Conservation (phyloP, 2,329 filamentous ascomycete species). For the Ascochyta clinopodiicola region DNA sequence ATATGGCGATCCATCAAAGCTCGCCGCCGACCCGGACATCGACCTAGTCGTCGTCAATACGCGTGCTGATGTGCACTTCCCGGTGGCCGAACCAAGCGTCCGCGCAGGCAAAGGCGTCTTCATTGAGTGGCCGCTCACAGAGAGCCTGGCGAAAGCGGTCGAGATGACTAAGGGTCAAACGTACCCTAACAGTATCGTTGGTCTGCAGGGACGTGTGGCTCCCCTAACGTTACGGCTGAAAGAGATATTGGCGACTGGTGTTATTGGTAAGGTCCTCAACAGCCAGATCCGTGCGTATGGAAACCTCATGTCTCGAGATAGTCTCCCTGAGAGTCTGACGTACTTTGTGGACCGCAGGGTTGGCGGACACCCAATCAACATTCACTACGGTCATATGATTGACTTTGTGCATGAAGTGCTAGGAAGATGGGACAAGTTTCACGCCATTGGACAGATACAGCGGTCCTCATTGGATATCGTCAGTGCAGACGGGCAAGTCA, state of each 20-base stretch:
- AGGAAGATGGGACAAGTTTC: slow-evolving; percentile 22
- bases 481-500: slow-evolving; percentile 2
- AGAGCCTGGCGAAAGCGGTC: slow-evolving; percentile 44
- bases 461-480: slow-evolving; percentile 18
- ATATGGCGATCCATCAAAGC: slow-evolving; percentile 51
- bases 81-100: slow-evolving; percentile 55
- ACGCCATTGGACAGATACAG: slow-evolving; percentile 27
- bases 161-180: slow-evolving; percentile 45
- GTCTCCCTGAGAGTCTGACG: slow-evolving; percentile 17
- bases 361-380: slow-evolving; percentile 27
- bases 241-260: slow-evolving; percentile 47
- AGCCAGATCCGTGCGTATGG: slow-evolving; percentile 22
- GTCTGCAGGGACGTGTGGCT: slow-evolving; percentile 52
- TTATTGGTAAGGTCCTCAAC: slow-evolving; percentile 52
- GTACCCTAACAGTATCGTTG: slow-evolving; percentile 43
- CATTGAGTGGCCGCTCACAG: slow-evolving; percentile 59
- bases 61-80: slow-evolving; percentile 61
- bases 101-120: slow-evolving; percentile 61
- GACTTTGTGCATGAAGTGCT: slow-evolving; percentile 30
- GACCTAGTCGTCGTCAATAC: slow-evolving; percentile 59
- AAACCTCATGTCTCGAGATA: slow-evolving; percentile 16
- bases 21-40: slow-evolving; percentile 48
- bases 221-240: slow-evolving; percentile 50
- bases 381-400: slow-evolving; percentile 28
- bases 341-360: slow-evolving; percentile 27